Base-by-base conservation (phyloP, 164 flowering plant genomes). In the Annona cherimola region DNA sequence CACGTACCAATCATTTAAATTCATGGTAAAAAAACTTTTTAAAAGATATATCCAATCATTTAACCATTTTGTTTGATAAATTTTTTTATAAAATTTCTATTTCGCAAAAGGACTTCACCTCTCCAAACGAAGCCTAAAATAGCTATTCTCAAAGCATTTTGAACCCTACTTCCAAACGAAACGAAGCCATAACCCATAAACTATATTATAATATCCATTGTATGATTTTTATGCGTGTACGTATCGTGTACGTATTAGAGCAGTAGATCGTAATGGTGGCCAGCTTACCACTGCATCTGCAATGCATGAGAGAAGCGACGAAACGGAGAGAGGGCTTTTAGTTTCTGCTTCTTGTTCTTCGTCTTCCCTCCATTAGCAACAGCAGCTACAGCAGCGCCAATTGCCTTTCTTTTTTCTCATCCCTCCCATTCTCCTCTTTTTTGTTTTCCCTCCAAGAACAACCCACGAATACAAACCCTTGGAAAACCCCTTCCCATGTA, bases 281-380 rank as follows among this genome's bases (percentile, higher is more conserved):
- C 41, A 66, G 70, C 70, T 68, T 65, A 45, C 66, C 60, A 73
- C 76, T 67, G 67, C 66, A 67, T 44, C 71, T 68, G 67, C 60
- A 73, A 71, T 67, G 67, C 66, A 67, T 44, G 76, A 74, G 67
- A 63, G 61, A 71, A 66, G 43, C 66, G 61, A 54, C 60, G 65
- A 59, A 41, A 70, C 39, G 41, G 46, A 69, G 72, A 69, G 26
- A 18, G 73, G 61, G 66, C 35, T 7, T 12, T 14, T 26, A 12
- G 9, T 68, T 70, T 44, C 42, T 4, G 43, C 42, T 40, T 26
- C 35, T 26, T 0, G 35, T 26, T 26, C 35, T 26, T 26, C 69
- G 41, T 66, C 64, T 73, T 73, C 70, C 70, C 59, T 67, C 70
- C 59, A n/a, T 46, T 68, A 26, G 35, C 35, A 26, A 26, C 35